These are phyloP conservation scores for Suhomyces maxii DNA, from an alignment of 1,139 yeast genomes.

Conservation along the genomic window DNA sequence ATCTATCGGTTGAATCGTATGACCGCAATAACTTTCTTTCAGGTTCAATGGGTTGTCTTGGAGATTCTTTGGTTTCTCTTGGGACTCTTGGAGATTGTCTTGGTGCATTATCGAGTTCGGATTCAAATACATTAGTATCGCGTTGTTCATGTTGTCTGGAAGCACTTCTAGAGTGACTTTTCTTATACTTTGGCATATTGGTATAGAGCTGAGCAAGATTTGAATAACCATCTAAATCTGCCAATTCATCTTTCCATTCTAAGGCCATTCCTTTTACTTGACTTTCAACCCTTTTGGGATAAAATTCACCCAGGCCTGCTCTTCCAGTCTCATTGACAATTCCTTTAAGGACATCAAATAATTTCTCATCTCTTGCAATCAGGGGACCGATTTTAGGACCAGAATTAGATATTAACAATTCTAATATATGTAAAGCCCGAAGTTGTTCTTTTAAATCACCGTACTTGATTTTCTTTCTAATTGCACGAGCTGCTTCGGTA, in stretches of 20 bases:
- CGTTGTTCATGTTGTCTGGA: slow-evolving; percentile 1
- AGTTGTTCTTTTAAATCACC: slow-evolving; percentile 64
- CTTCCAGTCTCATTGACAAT: slow-evolving; percentile 39
- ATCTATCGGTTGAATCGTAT: slow-evolving; percentile 1
- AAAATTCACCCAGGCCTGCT: slow-evolving; percentile 40
- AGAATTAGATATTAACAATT: slow-evolving; percentile 75
- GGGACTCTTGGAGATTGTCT: slow-evolving; percentile 2
- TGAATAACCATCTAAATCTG: slow-evolving; percentile 50
- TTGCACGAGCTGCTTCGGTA: slow-evolving; percentile 84
- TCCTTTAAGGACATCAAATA: slow-evolving; percentile 64
- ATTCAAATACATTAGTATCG: slow-evolving; percentile 12
- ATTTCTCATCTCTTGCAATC: slow-evolving; percentile 69
- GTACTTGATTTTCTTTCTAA: slow-evolving; percentile 84
- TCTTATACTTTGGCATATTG: slow-evolving; percentile 23
- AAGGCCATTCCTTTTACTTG: slow-evolving; percentile 51
- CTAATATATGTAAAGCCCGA: slow-evolving; percentile 69
- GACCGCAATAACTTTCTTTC: not conserved
- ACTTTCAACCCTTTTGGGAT: slow-evolving; percentile 47
- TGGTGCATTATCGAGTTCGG: slow-evolving; percentile 9
- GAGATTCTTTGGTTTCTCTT: slow-evolving; percentile 1
- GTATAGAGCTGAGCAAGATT: slow-evolving; percentile 52
- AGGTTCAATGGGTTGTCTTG: not conserved
- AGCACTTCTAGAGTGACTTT: slow-evolving; percentile 5
- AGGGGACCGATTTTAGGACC: slow-evolving; percentile 48
- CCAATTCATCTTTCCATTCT: slow-evolving; percentile 64